These are phyloP conservation scores for Hymenoscyphus repandus DNA, from an alignment of 2,329 filamentous ascomycete species.

Conservation along the genomic window DNA sequence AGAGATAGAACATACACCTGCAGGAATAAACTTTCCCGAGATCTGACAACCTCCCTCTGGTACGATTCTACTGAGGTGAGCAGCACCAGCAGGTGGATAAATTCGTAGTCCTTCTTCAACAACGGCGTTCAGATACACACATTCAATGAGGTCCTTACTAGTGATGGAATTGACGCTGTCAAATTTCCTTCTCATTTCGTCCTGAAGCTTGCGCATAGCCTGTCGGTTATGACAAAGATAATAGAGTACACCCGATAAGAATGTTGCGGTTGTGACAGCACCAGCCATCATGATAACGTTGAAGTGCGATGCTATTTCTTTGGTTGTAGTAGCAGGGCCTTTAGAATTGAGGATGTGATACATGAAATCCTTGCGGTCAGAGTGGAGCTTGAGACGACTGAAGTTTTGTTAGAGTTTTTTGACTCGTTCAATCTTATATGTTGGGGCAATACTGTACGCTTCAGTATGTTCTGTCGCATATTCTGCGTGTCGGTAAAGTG, in stretches of 20 bases:
- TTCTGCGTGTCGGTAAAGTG: constrained; percentile 16
- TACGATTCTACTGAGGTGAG: constrained; percentile 16
- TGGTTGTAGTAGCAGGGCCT: constrained; percentile 12
- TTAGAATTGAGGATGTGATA: constrained; percentile 17
- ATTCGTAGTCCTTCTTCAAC: constrained; percentile 17
- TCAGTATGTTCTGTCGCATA: constrained; percentile 18
- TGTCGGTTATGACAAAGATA: constrained; percentile 13
- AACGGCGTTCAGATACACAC: constrained; percentile 15
- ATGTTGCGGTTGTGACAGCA: constrained; percentile 17
- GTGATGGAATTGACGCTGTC: constrained; percentile 9
- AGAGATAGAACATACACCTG: constrained; percentile 13
- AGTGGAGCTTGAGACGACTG: constrained; percentile 11
- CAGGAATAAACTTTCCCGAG: constrained; percentile 20
- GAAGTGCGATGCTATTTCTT: constrained; percentile 20
- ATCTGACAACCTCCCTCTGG: constrained; percentile 18
- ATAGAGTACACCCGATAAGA: constrained; percentile 17
- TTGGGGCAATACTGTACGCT: constrained; percentile 9
- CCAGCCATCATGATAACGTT: constrained; percentile 22
- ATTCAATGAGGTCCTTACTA: constrained; percentile 9
- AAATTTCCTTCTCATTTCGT: constrained; percentile 12
- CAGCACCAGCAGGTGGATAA: constrained; percentile 16
- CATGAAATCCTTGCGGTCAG: constrained; percentile 17
- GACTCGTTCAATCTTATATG: neutral
- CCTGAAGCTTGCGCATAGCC: constrained; percentile 8
- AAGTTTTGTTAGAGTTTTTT: neutral